phyloP scores from a whole-genome alignment of 2,329 filamentous ascomycete genomes.

The Chrysoporthe austroafricana region DNA sequence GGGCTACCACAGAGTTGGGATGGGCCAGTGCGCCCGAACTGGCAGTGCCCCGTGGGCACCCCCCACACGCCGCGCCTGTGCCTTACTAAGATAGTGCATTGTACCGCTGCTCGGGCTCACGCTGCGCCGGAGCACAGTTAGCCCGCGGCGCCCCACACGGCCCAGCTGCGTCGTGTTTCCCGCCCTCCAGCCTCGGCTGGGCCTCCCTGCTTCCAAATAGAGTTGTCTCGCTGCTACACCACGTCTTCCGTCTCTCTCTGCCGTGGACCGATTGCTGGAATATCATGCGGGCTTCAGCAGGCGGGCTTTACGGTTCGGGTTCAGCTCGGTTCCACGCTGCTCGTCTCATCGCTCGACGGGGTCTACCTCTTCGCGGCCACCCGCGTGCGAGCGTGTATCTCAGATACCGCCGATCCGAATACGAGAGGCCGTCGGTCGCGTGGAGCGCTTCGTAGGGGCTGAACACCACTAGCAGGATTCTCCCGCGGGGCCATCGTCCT shows the following conservation, averaged over 20 bases:
- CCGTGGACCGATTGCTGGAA: too few relatives aligned
- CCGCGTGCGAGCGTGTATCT: not conserved
- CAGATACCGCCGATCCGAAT: not conserved
- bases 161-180: not conserved
- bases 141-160: not conserved
- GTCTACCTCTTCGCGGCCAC: not conserved
- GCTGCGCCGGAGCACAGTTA: constrained; percentile 6
- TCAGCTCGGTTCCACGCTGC: not conserved
- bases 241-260: not conserved
- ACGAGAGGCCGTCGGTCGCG: not conserved
- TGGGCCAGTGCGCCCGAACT: not conserved
- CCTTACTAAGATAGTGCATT: not conserved
- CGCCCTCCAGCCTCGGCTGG: not conserved
- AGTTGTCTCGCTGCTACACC: not conserved
- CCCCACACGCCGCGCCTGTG: not conserved
- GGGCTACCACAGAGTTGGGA: constrained; percentile 22
- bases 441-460: not conserved
- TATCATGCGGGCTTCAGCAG: too few relatives aligned
- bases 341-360: not conserved
- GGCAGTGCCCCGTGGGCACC: not conserved
- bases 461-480: not conserved
- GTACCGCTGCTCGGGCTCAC: not conserved
- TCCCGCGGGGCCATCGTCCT: constrained; percentile 1
- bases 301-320: not conserved
- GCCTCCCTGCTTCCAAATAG: not conserved